Base-by-base conservation (phyloP, 208 protist genomes). In the Angomonas desouzai region DNA sequence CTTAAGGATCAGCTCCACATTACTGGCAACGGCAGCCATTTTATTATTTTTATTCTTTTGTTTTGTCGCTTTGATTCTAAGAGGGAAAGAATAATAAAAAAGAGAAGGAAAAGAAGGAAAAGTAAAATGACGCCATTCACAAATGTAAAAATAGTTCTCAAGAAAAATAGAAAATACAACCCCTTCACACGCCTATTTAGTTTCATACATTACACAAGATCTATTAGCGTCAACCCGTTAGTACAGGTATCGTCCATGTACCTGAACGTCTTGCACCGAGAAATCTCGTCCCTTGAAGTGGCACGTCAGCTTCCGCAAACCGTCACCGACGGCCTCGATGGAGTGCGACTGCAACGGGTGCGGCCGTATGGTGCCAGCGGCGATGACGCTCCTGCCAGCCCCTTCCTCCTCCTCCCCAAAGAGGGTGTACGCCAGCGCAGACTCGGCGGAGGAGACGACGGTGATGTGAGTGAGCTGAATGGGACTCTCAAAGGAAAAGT, bases 1-100 rank as follows among this genome's bases (percentile, higher is more conserved):
- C 71, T 87, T 87, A 43, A 97, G 79, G 23, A 74, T 69, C 28
- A 88, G 55, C 72, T 97, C 93, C 22, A 89, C 76, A 65, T 97
- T 94, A 18, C 70, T 60, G 1, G 71, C 36, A 34, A 36, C 51
- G 25, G 30, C 51, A 36, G 51, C 9, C 28, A 36, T 38, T 6
- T 40, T 40, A 6, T 40, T 40, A 6, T 18, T 6, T 40, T 18
- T 40, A 40, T 40, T 40, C 13, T 40, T 40, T 40, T 40, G 13
- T 40, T 57, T 32, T 57, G 9, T 27, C 4, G 47, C 6, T 6
- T n/a, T 57, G 3, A 34, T 16, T 51, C 6, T 57, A 33, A 20
- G 9, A 32, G 11, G 28, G 7, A 33, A 22, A 57, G 51, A 34
- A 57, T 3, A 57, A 57, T 30, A 32, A 34, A 36, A 38, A 32